Base-by-base conservation (phyloP, 139 green algal species). In the Monoraphidium neglectum region DNA sequence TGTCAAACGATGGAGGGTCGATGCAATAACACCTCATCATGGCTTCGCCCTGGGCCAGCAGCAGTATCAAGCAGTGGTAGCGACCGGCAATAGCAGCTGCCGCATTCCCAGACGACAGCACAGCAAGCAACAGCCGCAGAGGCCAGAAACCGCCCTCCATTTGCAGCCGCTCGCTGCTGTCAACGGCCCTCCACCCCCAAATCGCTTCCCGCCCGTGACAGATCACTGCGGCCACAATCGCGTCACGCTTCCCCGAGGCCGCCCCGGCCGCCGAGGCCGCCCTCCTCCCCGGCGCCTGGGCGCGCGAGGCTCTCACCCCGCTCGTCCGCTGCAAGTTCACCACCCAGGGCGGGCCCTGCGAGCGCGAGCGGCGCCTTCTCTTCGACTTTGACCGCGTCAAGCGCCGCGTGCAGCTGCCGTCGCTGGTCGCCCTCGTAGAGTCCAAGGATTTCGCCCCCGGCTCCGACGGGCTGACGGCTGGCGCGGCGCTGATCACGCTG, bases 201-300 rank as follows among this genome's bases (percentile, higher is more conserved):
- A 51, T 12, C 43, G 43, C 43, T 12, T 12, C 43, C 43, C 43
- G 8, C 43, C 43, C 43, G 8, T 51, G 8, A 51, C 8, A 51
- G 43, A 51, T 51, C 23, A 72, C 63, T 13, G 62, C 24, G n/a
- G 60, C 62, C 21, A 62, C 60, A n/a, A n/a, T 80, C 18, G 74
- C 65, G 4, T n/a, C 30, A 4, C 36, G 23, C 1, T 49, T 61
- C 51, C 65, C 74, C 47, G n/a, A 46, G 0, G 23, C 36, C 40
- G 18, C 32, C 6, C 3, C 54, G 2, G 33, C 32, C 4, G 13
- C 60, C 3, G 30, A 74, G 53, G 18, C n/a, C 4, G 6, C 46
- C 1, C 74, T 80, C 16, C 33, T 80, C 2, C 74, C 74, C 28
- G 74, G 74, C 12, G 51, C 51, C 21, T 80, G 74, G 74, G 46